Evolutionary conservation across 2,329 filamentous ascomycete species (phyloP).

Genomic region (Helotiales sp.): DNA sequence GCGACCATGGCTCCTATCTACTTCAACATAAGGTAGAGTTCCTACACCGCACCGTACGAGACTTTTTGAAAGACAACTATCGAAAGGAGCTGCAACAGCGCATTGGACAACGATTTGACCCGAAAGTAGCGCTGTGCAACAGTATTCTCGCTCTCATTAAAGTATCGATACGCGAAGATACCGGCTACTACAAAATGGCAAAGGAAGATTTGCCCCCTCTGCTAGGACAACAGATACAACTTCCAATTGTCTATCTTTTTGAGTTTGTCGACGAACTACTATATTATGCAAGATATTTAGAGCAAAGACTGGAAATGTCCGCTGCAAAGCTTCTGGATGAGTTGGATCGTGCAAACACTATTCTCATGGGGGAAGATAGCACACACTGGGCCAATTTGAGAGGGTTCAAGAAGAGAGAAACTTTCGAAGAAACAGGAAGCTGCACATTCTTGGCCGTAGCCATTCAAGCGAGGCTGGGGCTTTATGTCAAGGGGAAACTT

Average conservation of each 20-base stretch:
- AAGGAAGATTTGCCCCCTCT: no score
- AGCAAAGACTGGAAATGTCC: neutral
- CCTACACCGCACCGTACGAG: constrained; percentile 8
- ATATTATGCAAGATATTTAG: neutral
- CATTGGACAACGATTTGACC: neutral
- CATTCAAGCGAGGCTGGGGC: neutral
- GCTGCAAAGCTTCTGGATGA: neutral
- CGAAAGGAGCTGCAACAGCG: neutral
- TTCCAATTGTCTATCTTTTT: neutral
- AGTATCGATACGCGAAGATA: neutral
- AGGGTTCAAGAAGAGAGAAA: no score
- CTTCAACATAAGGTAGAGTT: neutral
- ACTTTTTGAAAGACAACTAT: constrained; percentile 3
- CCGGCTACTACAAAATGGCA: neutral
- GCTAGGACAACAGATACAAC: no score
- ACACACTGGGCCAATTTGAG: neutral
- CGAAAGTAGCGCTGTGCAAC: neutral
- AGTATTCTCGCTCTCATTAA: neutral
- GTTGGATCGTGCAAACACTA: neutral
- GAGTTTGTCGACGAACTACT: neutral
- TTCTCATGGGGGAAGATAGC: neutral
- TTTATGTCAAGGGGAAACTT: neutral
- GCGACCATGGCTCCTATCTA: neutral
- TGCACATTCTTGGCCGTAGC: neutral
- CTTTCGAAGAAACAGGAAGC: neutral